Evolutionary conservation across 805 yeast species (phyloP).

Genomic region (Starmerella geochares): DNA sequence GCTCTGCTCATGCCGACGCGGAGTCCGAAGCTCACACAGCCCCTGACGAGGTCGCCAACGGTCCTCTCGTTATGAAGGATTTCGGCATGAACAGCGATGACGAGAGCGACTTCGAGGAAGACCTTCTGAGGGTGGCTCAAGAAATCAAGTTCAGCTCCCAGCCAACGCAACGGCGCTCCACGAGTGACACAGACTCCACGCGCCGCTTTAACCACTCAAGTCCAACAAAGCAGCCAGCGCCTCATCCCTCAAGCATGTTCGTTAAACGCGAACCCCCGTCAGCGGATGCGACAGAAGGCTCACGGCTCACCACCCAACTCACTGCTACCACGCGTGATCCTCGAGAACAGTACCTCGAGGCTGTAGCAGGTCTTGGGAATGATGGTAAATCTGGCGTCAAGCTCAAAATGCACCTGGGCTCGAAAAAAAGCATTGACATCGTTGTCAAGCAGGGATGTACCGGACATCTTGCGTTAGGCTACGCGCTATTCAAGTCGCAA

Average conservation of each 20-base stretch:
- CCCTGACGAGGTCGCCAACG: slow-evolving; percentile 18
- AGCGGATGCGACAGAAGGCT: neutral
- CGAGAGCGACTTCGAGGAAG: slow-evolving; percentile 36
- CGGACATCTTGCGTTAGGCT: slow-evolving; percentile 51
- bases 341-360: slow-evolving; percentile 24
- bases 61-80: slow-evolving; percentile 18
- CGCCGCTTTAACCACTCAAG: slow-evolving; percentile 2
- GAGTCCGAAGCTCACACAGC: slow-evolving; percentile 3
- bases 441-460: slow-evolving; percentile 33
- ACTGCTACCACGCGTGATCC: slow-evolving; percentile 18
- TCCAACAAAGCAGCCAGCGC: neutral
- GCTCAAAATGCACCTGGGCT: slow-evolving; percentile 32
- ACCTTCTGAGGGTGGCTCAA: slow-evolving; percentile 32
- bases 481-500: slow-evolving; percentile 33
- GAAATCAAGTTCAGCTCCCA: slow-evolving; percentile 10
- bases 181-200: neutral
- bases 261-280: slow-evolving; percentile 8
- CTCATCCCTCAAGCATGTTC: slow-evolving; percentile 3
- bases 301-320: slow-evolving; percentile 18
- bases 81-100: slow-evolving; percentile 36
- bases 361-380: slow-evolving; percentile 15
- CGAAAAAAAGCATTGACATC: slow-evolving; percentile 30
- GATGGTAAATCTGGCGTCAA: slow-evolving; percentile 10
- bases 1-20: slow-evolving; percentile 12
- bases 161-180: neutral